Evolutionary conservation across 148 eudicot genomes (phyloP).

Genomic region (Persicaria maculosa): DNA sequence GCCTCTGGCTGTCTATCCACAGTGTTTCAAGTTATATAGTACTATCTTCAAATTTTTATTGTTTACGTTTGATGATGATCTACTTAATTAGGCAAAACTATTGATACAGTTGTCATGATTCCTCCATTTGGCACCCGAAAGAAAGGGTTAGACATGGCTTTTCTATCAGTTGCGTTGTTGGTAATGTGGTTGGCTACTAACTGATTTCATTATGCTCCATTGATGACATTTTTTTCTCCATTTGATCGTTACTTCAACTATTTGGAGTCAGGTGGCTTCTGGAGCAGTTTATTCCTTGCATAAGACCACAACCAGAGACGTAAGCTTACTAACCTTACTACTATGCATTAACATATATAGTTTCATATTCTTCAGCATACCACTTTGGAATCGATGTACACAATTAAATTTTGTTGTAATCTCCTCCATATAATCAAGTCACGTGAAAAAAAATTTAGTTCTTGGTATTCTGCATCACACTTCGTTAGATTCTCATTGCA

Average conservation of each 20-base stretch:
- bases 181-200: constrained; percentile 21
- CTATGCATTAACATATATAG: background rate
- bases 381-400: background rate
- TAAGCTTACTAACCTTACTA: constrained; percentile 25
- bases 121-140: constrained; percentile 97
- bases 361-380: background rate
- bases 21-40: background rate
- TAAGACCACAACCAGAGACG: constrained; percentile 87
- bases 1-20: background rate
- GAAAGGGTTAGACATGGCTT: constrained; percentile 96
- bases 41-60: background rate
- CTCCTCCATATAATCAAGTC: background rate
- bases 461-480: background rate
- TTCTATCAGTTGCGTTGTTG: constrained; percentile 64
- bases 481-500: background rate
- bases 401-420: background rate
- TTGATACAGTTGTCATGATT: constrained; percentile 95
- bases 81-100: constrained; percentile 39
- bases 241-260: background rate
- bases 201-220: background rate
- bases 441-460: background rate
- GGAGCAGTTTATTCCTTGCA: constrained; percentile 92
- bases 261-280: constrained; percentile 62
- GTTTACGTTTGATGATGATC: background rate
- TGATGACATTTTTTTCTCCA: background rate